A percentile compares a stretch with the other conserved stretches of the same genome.
Conservation (phyloP, 345 rosid species). For the Bruguiera gymnorhiza region DNA sequence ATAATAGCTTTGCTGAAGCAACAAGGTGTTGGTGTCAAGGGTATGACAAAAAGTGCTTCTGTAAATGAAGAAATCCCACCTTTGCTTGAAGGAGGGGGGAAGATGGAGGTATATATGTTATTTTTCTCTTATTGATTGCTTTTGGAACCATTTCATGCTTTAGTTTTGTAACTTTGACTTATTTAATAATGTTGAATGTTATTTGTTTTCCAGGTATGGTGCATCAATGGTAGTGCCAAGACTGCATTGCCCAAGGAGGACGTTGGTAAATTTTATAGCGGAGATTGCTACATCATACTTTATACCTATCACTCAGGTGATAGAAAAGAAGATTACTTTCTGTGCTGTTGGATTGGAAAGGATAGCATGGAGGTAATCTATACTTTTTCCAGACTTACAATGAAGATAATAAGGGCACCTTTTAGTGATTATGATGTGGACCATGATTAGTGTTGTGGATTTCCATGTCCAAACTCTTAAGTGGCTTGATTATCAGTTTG, state of each 20-base stretch:
- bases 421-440: background rate
- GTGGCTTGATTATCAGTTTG: too few relatives aligned
- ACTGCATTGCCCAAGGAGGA: constrained; percentile 70
- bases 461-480: background rate
- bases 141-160: constrained; percentile 7
- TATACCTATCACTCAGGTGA: constrained; percentile 91
- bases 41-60: constrained; percentile 60
- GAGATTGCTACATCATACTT: constrained; percentile 93
- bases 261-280: constrained; percentile 83
- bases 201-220: constrained; percentile 65
- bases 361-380: constrained; percentile 77
- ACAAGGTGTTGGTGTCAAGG: constrained; percentile 92
- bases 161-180: constrained; percentile 1
- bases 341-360: constrained; percentile 94
- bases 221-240: constrained; percentile 76
- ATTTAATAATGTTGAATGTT: constrained; percentile 9
- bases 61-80: constrained; percentile 91
- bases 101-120: constrained; percentile 71
- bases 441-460: background rate
- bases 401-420: background rate
- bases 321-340: constrained; percentile 89
- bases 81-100: constrained; percentile 93
- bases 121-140: constrained; percentile 15
- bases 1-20: constrained; percentile 85
- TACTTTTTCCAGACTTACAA: background rate